Conservation (phyloP, 129 eudicot species). For the Lonicera japonica region DNA sequence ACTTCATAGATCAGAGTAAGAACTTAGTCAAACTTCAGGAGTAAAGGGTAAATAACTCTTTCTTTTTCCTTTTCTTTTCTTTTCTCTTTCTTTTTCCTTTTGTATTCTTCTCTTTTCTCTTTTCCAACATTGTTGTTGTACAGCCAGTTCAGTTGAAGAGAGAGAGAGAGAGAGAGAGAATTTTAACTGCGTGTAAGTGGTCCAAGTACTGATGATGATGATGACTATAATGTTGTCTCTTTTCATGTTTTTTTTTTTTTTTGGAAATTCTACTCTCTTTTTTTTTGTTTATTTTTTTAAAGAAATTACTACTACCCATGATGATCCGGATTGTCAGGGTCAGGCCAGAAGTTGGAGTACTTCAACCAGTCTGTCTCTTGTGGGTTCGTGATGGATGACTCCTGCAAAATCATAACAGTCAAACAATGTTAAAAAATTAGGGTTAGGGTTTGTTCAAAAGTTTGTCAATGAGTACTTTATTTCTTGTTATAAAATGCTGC, state of each 20-base stretch:
- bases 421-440: slow-evolving; percentile 1
- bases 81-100: slow-evolving; percentile 21
- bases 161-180: slow-evolving; percentile 6
- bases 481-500: too few species aligned
- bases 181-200: background rate
- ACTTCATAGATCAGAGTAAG: too few species aligned
- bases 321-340: slow-evolving; percentile 84
- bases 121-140: slow-evolving; percentile 50
- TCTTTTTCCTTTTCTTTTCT: slow-evolving; percentile 11
- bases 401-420: slow-evolving; percentile 48
- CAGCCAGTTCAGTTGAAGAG: slow-evolving; percentile 30
- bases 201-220: slow-evolving; percentile 9
- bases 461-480: too few species aligned
- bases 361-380: slow-evolving; percentile 96
- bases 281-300: background rate
- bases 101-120: slow-evolving; percentile 25
- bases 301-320: slow-evolving; percentile 50
- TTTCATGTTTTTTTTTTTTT: too few species aligned
- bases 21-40: too few species aligned
- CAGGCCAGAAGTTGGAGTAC: slow-evolving; percentile 93
- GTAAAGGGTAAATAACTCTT: too few species aligned
- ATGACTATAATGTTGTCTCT: slow-evolving; percentile 17
- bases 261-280: too few species aligned
- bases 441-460: slow-evolving; percentile 14
- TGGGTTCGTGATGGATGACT: slow-evolving; percentile 50